phyloP scores from a whole-genome alignment of 768 basidiomycete species.

The Plicaturopsis crispa region DNA sequence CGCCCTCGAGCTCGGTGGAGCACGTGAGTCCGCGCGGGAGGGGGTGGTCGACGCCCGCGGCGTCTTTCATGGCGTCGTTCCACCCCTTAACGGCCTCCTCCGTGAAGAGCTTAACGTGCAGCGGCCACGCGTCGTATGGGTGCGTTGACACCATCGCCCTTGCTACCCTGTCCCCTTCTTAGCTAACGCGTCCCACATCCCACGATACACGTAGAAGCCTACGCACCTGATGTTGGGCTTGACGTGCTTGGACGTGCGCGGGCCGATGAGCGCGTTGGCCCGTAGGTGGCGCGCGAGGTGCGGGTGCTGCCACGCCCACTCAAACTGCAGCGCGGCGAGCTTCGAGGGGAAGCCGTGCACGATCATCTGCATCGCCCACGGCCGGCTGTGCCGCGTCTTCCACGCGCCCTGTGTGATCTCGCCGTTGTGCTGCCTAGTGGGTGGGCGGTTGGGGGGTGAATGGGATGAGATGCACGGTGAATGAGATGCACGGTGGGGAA shows the following conservation, averaged over 20 bases:
- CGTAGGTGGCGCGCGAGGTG: constrained; percentile 60
- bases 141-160: constrained; percentile 53
- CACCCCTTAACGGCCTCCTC: constrained; percentile 50
- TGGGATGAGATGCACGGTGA: not conserved
- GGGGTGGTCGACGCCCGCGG: constrained; percentile 9
- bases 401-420: constrained; percentile 63
- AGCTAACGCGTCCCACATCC: constrained; percentile 4
- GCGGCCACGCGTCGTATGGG: constrained; percentile 67
- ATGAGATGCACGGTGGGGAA: not conserved
- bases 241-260: too few relatives aligned
- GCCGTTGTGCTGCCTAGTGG: constrained; percentile 71
- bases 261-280: too few relatives aligned
- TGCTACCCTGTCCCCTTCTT: constrained; percentile 35
- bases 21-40: constrained; percentile 48
- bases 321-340: constrained; percentile 69
- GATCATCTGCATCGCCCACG: constrained; percentile 84
- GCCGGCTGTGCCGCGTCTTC: constrained; percentile 52
- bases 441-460: not conserved
- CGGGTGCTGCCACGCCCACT: constrained; percentile 86
- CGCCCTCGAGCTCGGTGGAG: constrained; percentile 55
- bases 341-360: constrained; percentile 79
- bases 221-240: constrained; percentile 41
- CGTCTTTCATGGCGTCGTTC: constrained; percentile 24
- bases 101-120: constrained; percentile 72
- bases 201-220: not conserved